Percentiles rank a stretch among this genome's conserved stretches.
Conservation (phyloP, 2,329 filamentous ascomycete genomes). For the Cercospora zeina region DNA sequence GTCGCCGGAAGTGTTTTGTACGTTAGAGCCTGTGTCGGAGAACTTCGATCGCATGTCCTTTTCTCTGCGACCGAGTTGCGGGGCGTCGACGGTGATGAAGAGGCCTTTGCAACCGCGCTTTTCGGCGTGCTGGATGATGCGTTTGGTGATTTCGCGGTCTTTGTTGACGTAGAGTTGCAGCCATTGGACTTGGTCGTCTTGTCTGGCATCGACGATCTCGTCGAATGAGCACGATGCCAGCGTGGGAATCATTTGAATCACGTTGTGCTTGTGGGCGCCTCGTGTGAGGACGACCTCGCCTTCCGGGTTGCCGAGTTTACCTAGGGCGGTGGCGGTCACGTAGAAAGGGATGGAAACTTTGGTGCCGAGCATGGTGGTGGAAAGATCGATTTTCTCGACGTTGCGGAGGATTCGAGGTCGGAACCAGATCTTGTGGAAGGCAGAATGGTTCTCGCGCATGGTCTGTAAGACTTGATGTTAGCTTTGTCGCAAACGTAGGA, state of each 20-base stretch:
- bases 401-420: slow-evolving; percentile 84
- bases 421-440: slow-evolving; percentile 98
- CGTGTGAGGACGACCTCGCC: slow-evolving; percentile 89
- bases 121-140: slow-evolving; percentile 90
- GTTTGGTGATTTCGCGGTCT: slow-evolving; percentile 83
- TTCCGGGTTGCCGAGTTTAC: slow-evolving; percentile 90
- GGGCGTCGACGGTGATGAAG: slow-evolving; percentile 98
- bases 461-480: slow-evolving; percentile 57
- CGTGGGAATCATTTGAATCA: slow-evolving; percentile 98
- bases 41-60: slow-evolving; percentile 94
- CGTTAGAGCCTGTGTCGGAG: slow-evolving; percentile 72
- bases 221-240: slow-evolving; percentile 96
- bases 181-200: slow-evolving; percentile 86
- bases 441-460: slow-evolving; percentile 73
- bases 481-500: neutral
- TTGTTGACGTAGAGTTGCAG: slow-evolving; percentile 88
- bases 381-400: slow-evolving; percentile 81
- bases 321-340: slow-evolving; percentile 91
- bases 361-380: slow-evolving; percentile 90
- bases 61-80: slow-evolving; percentile 88
- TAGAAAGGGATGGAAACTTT: slow-evolving; percentile 88
- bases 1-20: slow-evolving; percentile 68
- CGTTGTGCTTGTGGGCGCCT: slow-evolving; percentile 79
- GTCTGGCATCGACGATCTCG: slow-evolving; percentile 85
- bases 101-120: slow-evolving; percentile 87